Conservation (phyloP, 2,329 filamentous ascomycete species). For the Cladosporium phlei region DNA sequence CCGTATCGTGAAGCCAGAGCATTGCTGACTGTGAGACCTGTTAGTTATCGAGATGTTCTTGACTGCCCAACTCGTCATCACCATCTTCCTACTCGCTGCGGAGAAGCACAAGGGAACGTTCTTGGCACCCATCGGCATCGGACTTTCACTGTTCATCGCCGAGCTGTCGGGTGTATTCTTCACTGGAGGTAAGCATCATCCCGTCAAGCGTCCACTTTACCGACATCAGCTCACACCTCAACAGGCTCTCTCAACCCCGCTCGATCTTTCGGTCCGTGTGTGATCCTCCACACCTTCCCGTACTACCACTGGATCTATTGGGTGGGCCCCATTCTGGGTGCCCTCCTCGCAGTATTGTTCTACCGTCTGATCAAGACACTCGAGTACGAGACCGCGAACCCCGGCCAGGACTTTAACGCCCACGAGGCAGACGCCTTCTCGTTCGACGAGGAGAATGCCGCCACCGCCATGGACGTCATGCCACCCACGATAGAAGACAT, state of each 20-base stretch:
- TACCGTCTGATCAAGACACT: conserved; percentile 47
- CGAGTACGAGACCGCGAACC: conserved; percentile 49
- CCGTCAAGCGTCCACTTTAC: background rate
- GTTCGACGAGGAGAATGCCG: conserved; percentile 35
- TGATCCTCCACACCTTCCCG: conserved; percentile 40
- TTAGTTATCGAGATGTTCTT: conserved; percentile 49
- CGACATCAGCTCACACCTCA: background rate
- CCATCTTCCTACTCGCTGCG: conserved; percentile 43
- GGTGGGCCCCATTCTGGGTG: conserved; percentile 44
- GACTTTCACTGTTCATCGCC: conserved; percentile 43
- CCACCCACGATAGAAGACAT: conserved; percentile 19
- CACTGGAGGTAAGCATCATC: conserved; percentile 34
- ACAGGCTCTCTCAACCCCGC: conserved; percentile 44
- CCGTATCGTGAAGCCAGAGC: background rate
- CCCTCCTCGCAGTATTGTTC: conserved; percentile 44
- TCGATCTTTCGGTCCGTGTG: conserved; percentile 46
- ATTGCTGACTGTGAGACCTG: conserved; percentile 12
- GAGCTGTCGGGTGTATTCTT: conserved; percentile 44
- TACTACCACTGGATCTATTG: conserved; percentile 50
- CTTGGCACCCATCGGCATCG: conserved; percentile 35
- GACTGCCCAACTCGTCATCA: conserved; percentile 46
- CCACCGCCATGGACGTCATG: conserved; percentile 26
- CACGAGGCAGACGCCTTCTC: conserved; percentile 35
- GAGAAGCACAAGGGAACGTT: conserved; percentile 42
- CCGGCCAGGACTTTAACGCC: conserved; percentile 44